Evolutionary conservation across 108 stramenopile genomes (phyloP).

Genomic region (Nitzschia sp.): DNA sequence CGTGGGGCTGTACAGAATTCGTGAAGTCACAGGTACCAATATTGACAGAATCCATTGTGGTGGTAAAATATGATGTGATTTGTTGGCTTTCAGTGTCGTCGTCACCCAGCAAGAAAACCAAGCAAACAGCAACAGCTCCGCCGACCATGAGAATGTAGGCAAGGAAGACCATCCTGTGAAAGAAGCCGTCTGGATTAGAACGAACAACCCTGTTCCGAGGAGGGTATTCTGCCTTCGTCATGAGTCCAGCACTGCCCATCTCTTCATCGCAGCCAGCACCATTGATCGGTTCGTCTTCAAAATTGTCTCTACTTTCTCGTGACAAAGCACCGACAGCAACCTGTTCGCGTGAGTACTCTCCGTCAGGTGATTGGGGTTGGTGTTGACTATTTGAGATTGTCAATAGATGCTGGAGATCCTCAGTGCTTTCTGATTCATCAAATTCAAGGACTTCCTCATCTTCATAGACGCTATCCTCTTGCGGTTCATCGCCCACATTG

Average conservation of each 20-base stretch:
- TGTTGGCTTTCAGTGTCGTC: not conserved
- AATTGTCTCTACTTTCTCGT: too few species aligned
- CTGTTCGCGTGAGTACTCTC: too few species aligned
- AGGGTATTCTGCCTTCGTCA: not conserved
- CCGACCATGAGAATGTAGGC: conserved; percentile 10
- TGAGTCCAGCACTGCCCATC: not conserved
- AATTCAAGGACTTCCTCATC: too few species aligned
- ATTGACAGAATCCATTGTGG: conserved; percentile 16
- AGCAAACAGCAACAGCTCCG: conserved; percentile 16
- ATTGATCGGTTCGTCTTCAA: too few species aligned
- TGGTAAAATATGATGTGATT: not conserved
- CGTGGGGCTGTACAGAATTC: conserved; percentile 16
- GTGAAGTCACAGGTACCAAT: conserved; percentile 13
- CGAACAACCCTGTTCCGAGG: not conserved
- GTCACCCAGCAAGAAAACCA: conserved; percentile 15
- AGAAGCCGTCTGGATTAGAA: not conserved
- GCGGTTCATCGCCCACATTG: too few species aligned
- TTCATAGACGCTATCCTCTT: too few species aligned
- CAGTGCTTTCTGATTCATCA: too few species aligned
- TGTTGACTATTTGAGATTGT: too few species aligned
- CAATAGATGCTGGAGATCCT: too few species aligned
- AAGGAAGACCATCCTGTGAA: conserved; percentile 16
- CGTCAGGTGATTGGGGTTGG: too few species aligned
- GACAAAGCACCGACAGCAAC: too few species aligned
- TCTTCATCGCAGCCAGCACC: not conserved